Evolutionary conservation across 768 basidiomycete species (phyloP), one percentile per base, ranked within the genome.

Genomic region (Crepidotus variabilis): DNA sequence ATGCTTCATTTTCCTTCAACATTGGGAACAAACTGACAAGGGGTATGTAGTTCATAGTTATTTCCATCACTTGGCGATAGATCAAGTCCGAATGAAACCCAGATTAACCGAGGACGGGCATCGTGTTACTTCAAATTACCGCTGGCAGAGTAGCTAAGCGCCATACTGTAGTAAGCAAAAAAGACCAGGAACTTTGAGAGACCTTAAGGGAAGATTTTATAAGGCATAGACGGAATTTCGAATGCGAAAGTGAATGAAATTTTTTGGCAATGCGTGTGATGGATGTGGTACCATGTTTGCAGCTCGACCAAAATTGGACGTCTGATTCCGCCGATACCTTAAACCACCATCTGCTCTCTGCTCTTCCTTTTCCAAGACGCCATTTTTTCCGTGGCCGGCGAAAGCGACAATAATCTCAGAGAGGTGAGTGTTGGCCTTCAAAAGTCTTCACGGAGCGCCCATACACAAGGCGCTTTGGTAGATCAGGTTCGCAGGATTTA

Each of bases 251-350:
- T 46, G 11, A 46, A 46, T 46, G 43, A 21, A 46, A n/a, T 3
- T 3, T 3, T 46, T 28, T 8, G 28, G 11, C 39, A 16, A 22
- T 39, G 22, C 10, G 53, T 22, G 21, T 22, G 24, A 49, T 28
- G 21, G 24, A 49, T 49, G 47, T 49, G 21, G 47, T 28, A 49
- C 14, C 47, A 28, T 49, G 47, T 49, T 49, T 49, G 21, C 21
- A 49, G 24, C 14, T 34, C 47, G 49, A 54, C 48, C 55, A 56
- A 47, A 34, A 16, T 55, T 48, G 36, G 22, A 32, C 16, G 21
- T 49, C 21, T 50, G 54, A 55, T 55, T 56, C 39, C 48, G 49
- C 49, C 32, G 55, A n/a, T 56, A 36, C 36, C 34, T 50, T 48
- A n/a, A 23, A 50, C 55, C 47, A 56, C 47, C 55, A 56, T 16